These are phyloP conservation scores for Diaporthe caulivora DNA, from an alignment of 2,329 filamentous ascomycete genomes.

Conservation along the genomic window DNA sequence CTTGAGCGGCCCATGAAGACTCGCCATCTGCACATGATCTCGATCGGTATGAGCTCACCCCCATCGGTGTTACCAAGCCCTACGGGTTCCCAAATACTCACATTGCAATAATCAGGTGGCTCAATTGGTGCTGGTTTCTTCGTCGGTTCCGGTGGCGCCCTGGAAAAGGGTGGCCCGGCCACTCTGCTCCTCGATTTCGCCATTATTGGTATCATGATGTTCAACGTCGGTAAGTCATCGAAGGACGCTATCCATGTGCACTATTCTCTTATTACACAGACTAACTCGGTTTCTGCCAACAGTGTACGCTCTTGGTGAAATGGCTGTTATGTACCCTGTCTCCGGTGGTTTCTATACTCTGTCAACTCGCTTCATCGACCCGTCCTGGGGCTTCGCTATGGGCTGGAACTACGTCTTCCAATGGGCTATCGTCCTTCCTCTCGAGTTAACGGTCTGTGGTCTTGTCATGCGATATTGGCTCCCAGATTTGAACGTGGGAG, in stretches of 20 bases:
- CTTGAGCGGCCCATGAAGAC: conserved; percentile 56
- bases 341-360: conserved; percentile 71
- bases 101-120: conserved; percentile 45
- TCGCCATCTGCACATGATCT: conserved; percentile 66
- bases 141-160: conserved; percentile 67
- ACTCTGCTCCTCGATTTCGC: conserved; percentile 62
- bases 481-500: conserved; percentile 55
- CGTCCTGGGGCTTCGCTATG: conserved; percentile 65
- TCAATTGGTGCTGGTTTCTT: conserved; percentile 74
- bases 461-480: conserved; percentile 64
- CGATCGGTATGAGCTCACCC: conserved; percentile 52
- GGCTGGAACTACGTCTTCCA: conserved; percentile 61
- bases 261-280: too few relatives aligned
- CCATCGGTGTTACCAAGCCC: neutral
- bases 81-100: neutral
- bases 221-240: conserved; percentile 58
- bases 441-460: conserved; percentile 62
- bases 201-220: conserved; percentile 71
- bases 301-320: conserved; percentile 71
- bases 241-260: rapidly evolving
- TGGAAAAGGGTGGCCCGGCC: conserved; percentile 60
- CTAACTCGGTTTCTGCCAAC: neutral
- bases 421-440: conserved; percentile 61
- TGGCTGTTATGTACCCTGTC: conserved; percentile 67
- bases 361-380: conserved; percentile 68